Percentiles rank a stretch among this genome's conserved stretches.
These are phyloP conservation scores for Marchantia polymorpha DNA, from an alignment of 225 moss, liverwort and hornwort species.

Conservation along the genomic window DNA sequence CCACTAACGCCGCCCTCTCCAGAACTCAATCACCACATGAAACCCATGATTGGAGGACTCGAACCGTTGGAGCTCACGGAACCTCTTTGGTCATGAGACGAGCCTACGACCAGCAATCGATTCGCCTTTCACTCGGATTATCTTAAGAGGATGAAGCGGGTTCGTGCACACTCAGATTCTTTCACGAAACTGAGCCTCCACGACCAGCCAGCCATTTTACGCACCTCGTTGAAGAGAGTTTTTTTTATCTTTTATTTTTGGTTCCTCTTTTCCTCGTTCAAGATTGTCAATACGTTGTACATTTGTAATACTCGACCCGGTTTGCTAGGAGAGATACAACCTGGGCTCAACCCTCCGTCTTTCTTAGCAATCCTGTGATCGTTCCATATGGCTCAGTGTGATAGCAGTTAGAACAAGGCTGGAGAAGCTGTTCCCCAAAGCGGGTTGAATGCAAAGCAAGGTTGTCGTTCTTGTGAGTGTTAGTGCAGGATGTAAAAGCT, in stretches of 20 bases:
- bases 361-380: conserved; percentile 26
- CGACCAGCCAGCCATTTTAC: conserved; percentile 2
- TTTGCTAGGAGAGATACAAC: conserved; percentile 26
- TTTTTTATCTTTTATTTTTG: conserved; percentile 6
- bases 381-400: neutral
- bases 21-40: conserved; percentile 52
- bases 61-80: conserved; percentile 52
- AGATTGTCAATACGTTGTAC: conserved; percentile 17
- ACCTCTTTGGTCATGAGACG: conserved; percentile 49
- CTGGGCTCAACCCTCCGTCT: conserved; percentile 30
- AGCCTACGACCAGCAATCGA: too few relatives aligned
- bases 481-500: neutral
- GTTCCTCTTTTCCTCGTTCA: conserved; percentile 14
- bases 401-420: neutral
- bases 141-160: neutral
- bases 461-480: neutral
- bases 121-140: neutral
- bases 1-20: conserved; percentile 59
- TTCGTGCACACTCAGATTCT: neutral
- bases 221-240: neutral
- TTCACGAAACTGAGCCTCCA: neutral
- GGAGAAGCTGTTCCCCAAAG: neutral
- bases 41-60: conserved; percentile 41
- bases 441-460: neutral
- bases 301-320: conserved; percentile 17